Percentiles rank a stretch among this genome's conserved stretches.
Conservation (phyloP, 345 rosid species). For the rapeseed (Brassica napus) region Da-Ae NC_063444.1:7910501-7911000, state of each 20-base stretch:
- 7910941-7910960: conserved; percentile 48
- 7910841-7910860: conserved; percentile 63
- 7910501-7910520: conserved; percentile 44
- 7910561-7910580: not conserved
- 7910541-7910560: conserved; percentile 43
- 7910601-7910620: conserved; percentile 2
- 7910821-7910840: conserved; percentile 97
- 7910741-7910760: conserved; percentile 5
- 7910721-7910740: conserved; percentile 72
- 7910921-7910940: not conserved
- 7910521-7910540: conserved; percentile 87
- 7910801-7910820: conserved; percentile 91
- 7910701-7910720: conserved; percentile 68
- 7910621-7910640: not conserved
- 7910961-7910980: conserved; percentile 93
- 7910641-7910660: conserved; percentile 3
- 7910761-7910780: not conserved
- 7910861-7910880: conserved; percentile 64
- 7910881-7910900: conserved; percentile 16
- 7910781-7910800: conserved; percentile 9
- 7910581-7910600: conserved; percentile 6
- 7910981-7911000: conserved; percentile 84
- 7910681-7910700: conserved; percentile 74
- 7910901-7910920: conserved; percentile 2
- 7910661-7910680: conserved; percentile 24